phyloP scores from a whole-genome alignment of 2,329 filamentous ascomycete species.

The Grosmannia clavigera region DNA sequence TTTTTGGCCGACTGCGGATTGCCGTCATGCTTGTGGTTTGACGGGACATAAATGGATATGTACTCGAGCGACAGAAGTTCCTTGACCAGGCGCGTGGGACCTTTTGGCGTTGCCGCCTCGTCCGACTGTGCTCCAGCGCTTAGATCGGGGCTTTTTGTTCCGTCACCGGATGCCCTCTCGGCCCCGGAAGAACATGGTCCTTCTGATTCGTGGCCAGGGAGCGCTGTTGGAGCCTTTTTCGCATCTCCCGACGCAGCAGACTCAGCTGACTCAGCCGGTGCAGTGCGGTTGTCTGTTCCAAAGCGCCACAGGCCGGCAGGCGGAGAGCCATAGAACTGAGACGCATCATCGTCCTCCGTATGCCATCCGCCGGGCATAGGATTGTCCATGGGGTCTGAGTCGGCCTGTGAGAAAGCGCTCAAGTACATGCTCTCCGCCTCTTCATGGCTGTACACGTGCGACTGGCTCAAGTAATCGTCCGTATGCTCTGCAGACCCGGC shows the following conservation, averaged over 20 bases:
- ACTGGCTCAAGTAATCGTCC: slow-evolving; percentile 44
- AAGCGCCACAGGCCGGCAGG: background rate
- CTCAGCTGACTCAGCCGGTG: too few relatives aligned
- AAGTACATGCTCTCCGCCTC: slow-evolving; percentile 82
- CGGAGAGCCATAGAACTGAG: background rate
- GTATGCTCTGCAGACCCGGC: slow-evolving; percentile 13
- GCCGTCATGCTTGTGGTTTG: slow-evolving; percentile 32
- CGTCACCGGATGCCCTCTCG: background rate
- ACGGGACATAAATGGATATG: slow-evolving; percentile 43
- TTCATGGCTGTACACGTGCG: slow-evolving; percentile 63
- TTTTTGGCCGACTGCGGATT: slow-evolving; percentile 13
- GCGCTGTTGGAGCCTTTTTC: background rate
- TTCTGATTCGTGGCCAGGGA: background rate
- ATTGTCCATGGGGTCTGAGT: slow-evolving; percentile 18
- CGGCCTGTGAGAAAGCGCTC: slow-evolving; percentile 50
- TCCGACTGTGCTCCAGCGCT: slow-evolving; percentile 17
- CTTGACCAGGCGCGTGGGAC: slow-evolving; percentile 41
- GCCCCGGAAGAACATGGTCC: background rate
- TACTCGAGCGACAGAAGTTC: slow-evolving; percentile 37
- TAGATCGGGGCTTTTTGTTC: background rate
- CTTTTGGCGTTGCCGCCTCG: slow-evolving; percentile 36
- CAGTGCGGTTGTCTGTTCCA: background rate
- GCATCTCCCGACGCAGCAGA: too few relatives aligned
- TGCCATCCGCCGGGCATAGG: slow-evolving; percentile 43
- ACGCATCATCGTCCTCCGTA: slow-evolving; percentile 16